Base-by-base conservation (phyloP, 345 rosid genomes). In the Eucalyptus grandis region DNA sequence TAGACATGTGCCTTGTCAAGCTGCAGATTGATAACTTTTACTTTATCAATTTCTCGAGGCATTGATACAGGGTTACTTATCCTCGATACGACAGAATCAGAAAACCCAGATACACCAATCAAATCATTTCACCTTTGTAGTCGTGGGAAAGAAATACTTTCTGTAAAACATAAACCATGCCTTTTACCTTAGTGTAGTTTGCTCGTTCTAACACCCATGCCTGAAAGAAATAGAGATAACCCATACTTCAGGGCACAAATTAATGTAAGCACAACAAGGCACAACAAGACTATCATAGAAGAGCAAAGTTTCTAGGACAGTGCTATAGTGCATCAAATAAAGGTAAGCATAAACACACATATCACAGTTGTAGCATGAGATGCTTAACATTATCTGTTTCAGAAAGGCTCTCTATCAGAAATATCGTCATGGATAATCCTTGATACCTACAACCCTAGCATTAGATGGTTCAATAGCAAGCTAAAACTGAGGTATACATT, bases 161-260 rank as follows among this genome's bases (percentile, higher is more conserved):
- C 40, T 82, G 6, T 40, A 34, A 34, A 77, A 88, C 21, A 49
- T 72, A 80, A 50, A 47, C 80, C 46, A 37, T 87, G 80, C 90
- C 37, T 88, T 88, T 94, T 95, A 97, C 99, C 99, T 96, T 94
- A 34, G 96, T 94, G 93, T 95, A 96, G 90, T 95, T 97, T 88
- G 95, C 97, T 89, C 89, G 95, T 92, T 98, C 98, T 90, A 98
- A 87, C 82, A 94, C 89, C 99, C 96, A 90, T 51, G 98, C 88
- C 99, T 98, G 95, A 88, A 91, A 89, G 88, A 88, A 40, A 81
- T 46, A 80, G 34, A 72, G 87, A 88, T 81, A 50, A 7, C 16
- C 3, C 34, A 1, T 50, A 47, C 43, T 56, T 46, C 40, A 86
- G 43, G 54, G 62, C 88, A 49, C 60, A 86, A 86, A 50, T 22